A percentile compares a stretch with the other conserved stretches of the same genome.
phyloP scores from a whole-genome alignment of 371 early-diverging fungal species.

The Entomophthora muscae region DNA sequence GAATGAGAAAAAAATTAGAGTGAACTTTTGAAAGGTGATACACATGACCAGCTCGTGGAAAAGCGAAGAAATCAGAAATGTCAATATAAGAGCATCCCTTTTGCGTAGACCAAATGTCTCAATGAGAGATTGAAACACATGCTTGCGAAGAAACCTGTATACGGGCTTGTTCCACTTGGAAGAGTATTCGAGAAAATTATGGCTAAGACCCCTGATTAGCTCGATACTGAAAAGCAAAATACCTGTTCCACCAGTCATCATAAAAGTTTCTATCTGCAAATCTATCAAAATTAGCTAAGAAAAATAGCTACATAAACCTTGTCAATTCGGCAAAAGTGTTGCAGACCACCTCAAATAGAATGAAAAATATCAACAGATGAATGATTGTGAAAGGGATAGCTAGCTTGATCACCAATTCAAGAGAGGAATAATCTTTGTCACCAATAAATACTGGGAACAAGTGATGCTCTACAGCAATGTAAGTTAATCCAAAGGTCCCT shows the following conservation, averaged over 20 bases:
- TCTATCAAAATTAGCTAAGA: slow-evolving; percentile 15
- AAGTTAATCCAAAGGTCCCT: slow-evolving; percentile 64
- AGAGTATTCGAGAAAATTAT: slow-evolving; percentile 88
- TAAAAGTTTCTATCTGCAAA: slow-evolving; percentile 97
- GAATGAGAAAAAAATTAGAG: slow-evolving; percentile 67
- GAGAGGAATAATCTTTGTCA: slow-evolving; percentile 30
- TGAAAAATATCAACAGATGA: slow-evolving; percentile 79
- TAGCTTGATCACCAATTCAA: slow-evolving; percentile 24
- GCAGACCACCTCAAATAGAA: slow-evolving; percentile 90
- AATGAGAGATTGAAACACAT: slow-evolving; percentile 75
- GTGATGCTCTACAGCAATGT: slow-evolving; percentile 70
- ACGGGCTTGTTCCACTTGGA: slow-evolving; percentile 98
- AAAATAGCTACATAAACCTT: slow-evolving; percentile 19
- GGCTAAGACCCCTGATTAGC: slow-evolving; percentile 12
- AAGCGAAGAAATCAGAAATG: slow-evolving; percentile 71
- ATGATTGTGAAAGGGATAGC: slow-evolving; percentile 76
- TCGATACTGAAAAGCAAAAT: neutral
- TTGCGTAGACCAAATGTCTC: slow-evolving; percentile 53
- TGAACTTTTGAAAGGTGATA: slow-evolving; percentile 44
- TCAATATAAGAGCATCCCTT: slow-evolving; percentile 53
- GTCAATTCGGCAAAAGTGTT: slow-evolving; percentile 93
- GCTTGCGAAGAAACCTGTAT: slow-evolving; percentile 83
- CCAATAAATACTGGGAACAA: slow-evolving; percentile 61
- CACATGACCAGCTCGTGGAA: slow-evolving; percentile 83
- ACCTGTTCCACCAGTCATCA: slow-evolving; percentile 97